Evolutionary conservation across 139 green algal genomes (phyloP).

Genomic region (Desmodesmus armatus): DNA sequence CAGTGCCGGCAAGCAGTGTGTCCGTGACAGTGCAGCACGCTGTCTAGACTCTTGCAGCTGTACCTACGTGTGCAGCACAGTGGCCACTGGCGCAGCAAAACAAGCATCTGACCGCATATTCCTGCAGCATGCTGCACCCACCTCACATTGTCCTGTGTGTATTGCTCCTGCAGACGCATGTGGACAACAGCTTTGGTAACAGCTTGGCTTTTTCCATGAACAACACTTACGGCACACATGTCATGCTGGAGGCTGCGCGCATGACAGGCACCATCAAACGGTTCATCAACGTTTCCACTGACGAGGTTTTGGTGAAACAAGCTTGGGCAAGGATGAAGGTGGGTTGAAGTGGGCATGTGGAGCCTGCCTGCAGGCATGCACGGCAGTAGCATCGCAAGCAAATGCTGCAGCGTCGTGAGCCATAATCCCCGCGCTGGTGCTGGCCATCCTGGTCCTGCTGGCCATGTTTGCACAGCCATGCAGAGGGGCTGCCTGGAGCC

Average conservation of each 20-base stretch:
- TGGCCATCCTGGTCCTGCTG: not conserved
- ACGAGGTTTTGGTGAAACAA: slow-evolving; percentile 89
- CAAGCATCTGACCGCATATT: too few species aligned
- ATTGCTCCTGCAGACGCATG: slow-evolving; percentile 87
- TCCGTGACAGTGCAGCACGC: not conserved
- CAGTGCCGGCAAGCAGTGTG: not conserved
- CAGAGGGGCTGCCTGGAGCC: not conserved
- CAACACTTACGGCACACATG: slow-evolving; percentile 98
- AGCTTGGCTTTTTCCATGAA: slow-evolving; percentile 94
- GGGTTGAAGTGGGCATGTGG: not conserved
- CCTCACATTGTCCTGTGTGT: not conserved
- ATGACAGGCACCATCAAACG: slow-evolving; percentile 81
- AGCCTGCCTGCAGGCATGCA: too few species aligned
- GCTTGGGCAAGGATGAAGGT: slow-evolving; percentile 74
- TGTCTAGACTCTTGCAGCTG: not conserved
- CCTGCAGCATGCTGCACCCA: not conserved
- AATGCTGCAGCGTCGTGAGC: not conserved
- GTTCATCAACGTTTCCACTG: slow-evolving; percentile 95
- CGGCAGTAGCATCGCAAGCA: not conserved
- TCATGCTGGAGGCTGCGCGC: slow-evolving; percentile 93
- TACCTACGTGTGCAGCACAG: too few species aligned
- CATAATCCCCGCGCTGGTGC: not conserved
- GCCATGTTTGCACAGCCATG: not conserved
- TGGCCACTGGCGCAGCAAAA: too few species aligned
- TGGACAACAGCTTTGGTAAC: slow-evolving; percentile 99